Percentiles rank a stretch among this genome's conserved stretches.
phyloP scores from a whole-genome alignment of 2,329 filamentous ascomycete species.

The Xylariaceae sp. region DNA sequence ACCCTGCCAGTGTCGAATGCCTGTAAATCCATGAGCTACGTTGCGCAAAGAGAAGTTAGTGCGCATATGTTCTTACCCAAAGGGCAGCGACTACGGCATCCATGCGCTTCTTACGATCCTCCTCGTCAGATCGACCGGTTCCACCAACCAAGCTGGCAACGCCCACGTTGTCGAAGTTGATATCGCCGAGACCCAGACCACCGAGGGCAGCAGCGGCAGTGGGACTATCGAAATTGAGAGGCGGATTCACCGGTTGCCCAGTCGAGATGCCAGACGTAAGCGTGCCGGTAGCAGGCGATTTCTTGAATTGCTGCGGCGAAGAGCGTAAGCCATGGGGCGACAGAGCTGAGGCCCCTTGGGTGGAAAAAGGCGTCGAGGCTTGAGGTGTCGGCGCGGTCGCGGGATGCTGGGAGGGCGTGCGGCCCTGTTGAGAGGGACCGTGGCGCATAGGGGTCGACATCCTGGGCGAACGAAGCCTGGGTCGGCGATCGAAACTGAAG shows the following conservation, averaged over 20 bases:
- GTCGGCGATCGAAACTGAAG: neutral
- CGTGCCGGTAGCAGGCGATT: slow-evolving; percentile 49
- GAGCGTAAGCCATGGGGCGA: slow-evolving; percentile 53
- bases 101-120: slow-evolving; percentile 51
- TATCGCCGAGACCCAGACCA: slow-evolving; percentile 50
- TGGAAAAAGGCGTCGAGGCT: slow-evolving; percentile 62
- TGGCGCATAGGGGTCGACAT: slow-evolving; percentile 36
- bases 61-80: slow-evolving; percentile 41
- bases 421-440: slow-evolving; percentile 46
- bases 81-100: slow-evolving; percentile 47
- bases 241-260: slow-evolving; percentile 40
- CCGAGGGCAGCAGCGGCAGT: slow-evolving; percentile 58
- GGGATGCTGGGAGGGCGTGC: slow-evolving; percentile 44
- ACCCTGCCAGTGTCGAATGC: slow-evolving; percentile 53
- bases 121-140: slow-evolving; percentile 41
- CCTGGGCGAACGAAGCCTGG: neutral
- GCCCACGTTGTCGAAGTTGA: slow-evolving; percentile 47
- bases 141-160: slow-evolving; percentile 44
- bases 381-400: slow-evolving; percentile 55
- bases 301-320: slow-evolving; percentile 60
- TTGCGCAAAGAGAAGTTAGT: slow-evolving; percentile 31
- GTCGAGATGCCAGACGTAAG: slow-evolving; percentile 42
- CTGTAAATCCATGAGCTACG: slow-evolving; percentile 21
- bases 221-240: slow-evolving; percentile 59
- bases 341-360: slow-evolving; percentile 50